These are phyloP conservation scores for Clavispora phyllophila DNA, from an alignment of 805 yeast genomes.

Conservation along the genomic window DNA sequence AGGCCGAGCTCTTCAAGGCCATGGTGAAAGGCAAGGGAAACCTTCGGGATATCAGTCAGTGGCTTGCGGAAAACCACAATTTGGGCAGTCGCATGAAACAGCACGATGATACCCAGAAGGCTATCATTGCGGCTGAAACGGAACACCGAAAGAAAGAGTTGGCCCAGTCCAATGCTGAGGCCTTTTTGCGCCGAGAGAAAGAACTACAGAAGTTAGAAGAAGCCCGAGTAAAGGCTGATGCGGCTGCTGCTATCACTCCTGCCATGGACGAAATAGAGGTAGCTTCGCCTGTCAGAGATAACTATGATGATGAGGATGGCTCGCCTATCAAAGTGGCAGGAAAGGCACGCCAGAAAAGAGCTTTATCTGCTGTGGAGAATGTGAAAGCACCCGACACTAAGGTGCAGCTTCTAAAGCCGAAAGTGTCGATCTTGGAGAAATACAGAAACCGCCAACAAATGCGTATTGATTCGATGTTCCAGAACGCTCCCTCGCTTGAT, in stretches of 20 bases:
- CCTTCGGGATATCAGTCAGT: constrained; percentile 33
- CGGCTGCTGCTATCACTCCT: not conserved
- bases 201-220: not conserved
- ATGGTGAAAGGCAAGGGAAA: constrained; percentile 41
- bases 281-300: not conserved
- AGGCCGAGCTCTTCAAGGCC: constrained; percentile 37
- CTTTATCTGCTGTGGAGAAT: constrained; percentile 5
- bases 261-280: no score
- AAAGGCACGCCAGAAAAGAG: constrained; percentile 23
- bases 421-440: constrained; percentile 39
- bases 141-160: not conserved
- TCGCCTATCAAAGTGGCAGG: constrained; percentile 32
- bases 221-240: not conserved
- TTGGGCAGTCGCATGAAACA: constrained; percentile 11
- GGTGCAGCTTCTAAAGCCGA: constrained; percentile 36
- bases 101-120: constrained; percentile 15
- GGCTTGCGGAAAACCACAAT: constrained; percentile 29
- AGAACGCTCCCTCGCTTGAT: constrained; percentile 1
- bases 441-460: constrained; percentile 30
- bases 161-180: constrained; percentile 8
- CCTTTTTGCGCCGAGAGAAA: constrained; percentile 16
- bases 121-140: constrained; percentile 17
- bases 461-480: constrained; percentile 23
- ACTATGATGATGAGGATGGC: constrained; percentile 29
- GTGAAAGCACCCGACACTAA: constrained; percentile 25